Evolutionary conservation across 2,329 filamentous ascomycete species (phyloP).

Genomic region (Calonectria ilicicola): DNA sequence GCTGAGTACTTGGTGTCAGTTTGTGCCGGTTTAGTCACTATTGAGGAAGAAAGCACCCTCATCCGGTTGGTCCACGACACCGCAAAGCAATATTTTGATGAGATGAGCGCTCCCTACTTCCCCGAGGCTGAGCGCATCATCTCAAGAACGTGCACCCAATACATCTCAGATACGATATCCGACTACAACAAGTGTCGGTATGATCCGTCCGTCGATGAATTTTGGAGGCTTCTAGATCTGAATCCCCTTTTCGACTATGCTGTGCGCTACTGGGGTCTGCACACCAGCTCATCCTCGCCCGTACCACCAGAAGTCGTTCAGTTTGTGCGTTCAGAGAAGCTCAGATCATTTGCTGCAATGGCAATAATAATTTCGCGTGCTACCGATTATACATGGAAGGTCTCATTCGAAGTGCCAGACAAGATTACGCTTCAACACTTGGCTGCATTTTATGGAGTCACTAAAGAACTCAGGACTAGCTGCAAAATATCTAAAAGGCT

Average conservation of each 20-base stretch:
- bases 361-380: neutral
- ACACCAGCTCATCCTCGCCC: neutral
- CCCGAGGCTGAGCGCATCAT: constrained; percentile 20
- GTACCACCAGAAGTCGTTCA: neutral
- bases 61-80: constrained; percentile 58
- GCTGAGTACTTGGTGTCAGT: constrained; percentile 48
- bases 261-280: neutral
- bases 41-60: constrained; percentile 51
- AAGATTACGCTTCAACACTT: neutral
- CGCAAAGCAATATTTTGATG: constrained; percentile 55
- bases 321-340: neutral
- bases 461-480: neutral
- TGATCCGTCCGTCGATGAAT: neutral
- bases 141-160: neutral
- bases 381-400: neutral
- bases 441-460: neutral
- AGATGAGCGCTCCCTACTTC: constrained; percentile 41
- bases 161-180: neutral
- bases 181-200: neutral
- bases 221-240: neutral
- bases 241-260: neutral
- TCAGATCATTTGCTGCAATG: neutral
- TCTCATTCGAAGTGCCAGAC: neutral
- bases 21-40: constrained; percentile 54
- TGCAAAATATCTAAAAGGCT: neutral